Conservation (phyloP, 305 asterid genomes). For the Fraxinus floribunda region DNA sequence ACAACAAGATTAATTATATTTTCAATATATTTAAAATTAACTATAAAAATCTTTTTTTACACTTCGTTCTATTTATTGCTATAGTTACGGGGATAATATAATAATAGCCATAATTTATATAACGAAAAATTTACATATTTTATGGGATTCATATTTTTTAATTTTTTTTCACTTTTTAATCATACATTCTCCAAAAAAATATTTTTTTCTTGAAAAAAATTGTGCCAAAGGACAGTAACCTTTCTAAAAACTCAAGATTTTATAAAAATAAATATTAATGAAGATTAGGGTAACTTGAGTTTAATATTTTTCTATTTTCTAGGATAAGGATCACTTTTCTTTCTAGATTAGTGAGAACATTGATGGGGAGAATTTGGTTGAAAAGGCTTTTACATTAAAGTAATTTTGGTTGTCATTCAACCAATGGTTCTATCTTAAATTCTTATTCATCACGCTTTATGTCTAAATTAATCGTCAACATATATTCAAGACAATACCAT, state of each 20-base stretch:
- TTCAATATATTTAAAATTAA: not conserved
- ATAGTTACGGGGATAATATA: not conserved
- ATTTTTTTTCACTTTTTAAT: no score
- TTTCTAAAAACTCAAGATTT: not conserved
- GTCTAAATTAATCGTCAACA: not conserved
- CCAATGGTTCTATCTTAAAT: not conserved
- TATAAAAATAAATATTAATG: not conserved
- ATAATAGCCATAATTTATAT: no score
- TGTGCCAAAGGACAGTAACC: not conserved
- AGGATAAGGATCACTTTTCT: not conserved
- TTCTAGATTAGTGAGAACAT: not conserved
- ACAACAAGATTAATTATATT: not conserved
- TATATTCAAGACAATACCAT: not conserved
- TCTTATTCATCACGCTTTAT: not conserved
- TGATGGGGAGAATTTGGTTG: not conserved
- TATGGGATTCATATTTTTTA: not conserved
- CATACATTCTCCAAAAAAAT: not conserved
- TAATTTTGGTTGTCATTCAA: not conserved
- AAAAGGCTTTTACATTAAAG: not conserved
- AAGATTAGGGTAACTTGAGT: not conserved
- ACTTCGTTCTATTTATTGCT: not conserved
- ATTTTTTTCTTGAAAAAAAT: no score
- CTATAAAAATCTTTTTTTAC: not conserved
- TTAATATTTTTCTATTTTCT: not conserved
- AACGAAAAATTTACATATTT: not conserved